Base-by-base conservation (phyloP, 176 grass and related monocot species). In the Avena atlantica region DNA sequence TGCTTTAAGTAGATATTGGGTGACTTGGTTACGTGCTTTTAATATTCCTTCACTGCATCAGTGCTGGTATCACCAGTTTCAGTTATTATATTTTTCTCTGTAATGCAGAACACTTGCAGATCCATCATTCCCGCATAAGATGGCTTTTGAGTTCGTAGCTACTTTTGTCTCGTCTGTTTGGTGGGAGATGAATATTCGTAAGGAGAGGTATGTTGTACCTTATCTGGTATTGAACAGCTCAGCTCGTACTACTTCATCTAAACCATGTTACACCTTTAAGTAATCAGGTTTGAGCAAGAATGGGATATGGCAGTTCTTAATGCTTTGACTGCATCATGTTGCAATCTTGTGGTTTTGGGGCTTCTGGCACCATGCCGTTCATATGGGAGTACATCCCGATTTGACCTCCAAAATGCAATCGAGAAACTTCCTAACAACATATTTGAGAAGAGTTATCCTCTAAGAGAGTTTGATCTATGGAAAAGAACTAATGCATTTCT, bases 381-480 rank as follows among this genome's bases (percentile, higher is more conserved):
- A 72, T 98, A 98, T 89, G 97, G 97, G 77, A 98, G 85, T 84
- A 98, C 90, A 79, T 98, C 95, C 75, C 89, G 79, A 80, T 96
- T 89, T 87, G 92, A 94, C 76, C 93, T 96, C 71, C 81, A 98
- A 89, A 96, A 93, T 81, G 88, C 90, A 25, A 98, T 98, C 47
- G 93, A 98, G 94, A 98, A 98, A 89, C 97, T 98, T 88, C 97
- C 97, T 27, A 98, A 96, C 82, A 98, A 98, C 84, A 83, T 98
- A 51, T 98, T 98, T 70, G 97, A 98, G 86, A 96, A 93, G 85
- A 96, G 81, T 85, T 98, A 98, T 92, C 92, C 87, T 59, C 86
- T 99, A 90, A 94, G 97, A 88, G 94, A 96, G 78, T 99, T 99
- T 88, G 94, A 96, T 85, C 78, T 96, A 73, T 83, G 73, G 47